Evolutionary conservation across 371 early-diverging fungal genomes (phyloP), one percentile per base, ranked within the genome.

Genomic region (Encephalitozoon romaleae): DNA sequence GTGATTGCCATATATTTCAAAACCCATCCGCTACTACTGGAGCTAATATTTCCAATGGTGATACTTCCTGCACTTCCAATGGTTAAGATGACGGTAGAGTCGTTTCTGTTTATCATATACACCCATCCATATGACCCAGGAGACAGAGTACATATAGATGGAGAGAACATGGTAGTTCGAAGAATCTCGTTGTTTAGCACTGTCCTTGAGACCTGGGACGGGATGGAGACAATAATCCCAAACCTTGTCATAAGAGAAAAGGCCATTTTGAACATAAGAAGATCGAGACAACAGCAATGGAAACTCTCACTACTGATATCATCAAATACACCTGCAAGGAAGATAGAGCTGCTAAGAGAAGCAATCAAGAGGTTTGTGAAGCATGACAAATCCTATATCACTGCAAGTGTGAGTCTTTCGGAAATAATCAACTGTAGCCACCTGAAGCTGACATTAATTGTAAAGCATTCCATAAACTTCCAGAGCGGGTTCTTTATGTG

Each of bases 81-180:
- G 38, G 4, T 80, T 25, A 74, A 74, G 39, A 49, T 39, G 30
- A 47, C 72, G 0, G 49, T 72, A 43, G 81, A 82, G n/a, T 79
- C 84, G 21, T 84, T 86, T 66, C 67, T 84, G 25, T 86, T 84
- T 74, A 74, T 86, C 9, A 42, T 84, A 34, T 76, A 79, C 26
- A 70, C 78, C 9, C 83, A 84, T 76, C 86, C 86, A 4, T 86
- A 81, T 39, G 85, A 86, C 63, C 76, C 80, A 9, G 86, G 85
- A 11, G 86, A 86, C 68, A 65, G 85, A 70, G 76, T 86, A 9
- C 59, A 66, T 70, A 67, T 86, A n/a, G 75, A 81, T 45, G 79
- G 73, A 63, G 82, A 82, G 30, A 84, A 81, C 41, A 67, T 84
- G 68, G 76, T 86, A 21, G 86, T 86, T 5, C 67, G 77, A 39